Evolutionary conservation across 495 filamentous ascomycete species (phyloP).

Genomic region (Usnea hakonensis): DNA sequence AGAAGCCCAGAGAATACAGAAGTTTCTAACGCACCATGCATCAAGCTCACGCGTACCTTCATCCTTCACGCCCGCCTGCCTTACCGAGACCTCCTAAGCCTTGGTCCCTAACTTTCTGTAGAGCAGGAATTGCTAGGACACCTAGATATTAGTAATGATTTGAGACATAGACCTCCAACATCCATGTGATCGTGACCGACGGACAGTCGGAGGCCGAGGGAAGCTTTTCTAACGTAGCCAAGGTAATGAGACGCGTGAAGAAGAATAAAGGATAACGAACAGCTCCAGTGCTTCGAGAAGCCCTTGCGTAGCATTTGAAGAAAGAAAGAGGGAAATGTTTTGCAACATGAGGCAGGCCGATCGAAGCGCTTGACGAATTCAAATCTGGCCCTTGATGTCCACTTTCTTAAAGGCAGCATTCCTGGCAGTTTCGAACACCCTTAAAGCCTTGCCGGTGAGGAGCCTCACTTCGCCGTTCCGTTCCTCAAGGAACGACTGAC

Average conservation of each 20-base stretch:
- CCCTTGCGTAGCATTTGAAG: conserved; percentile 6
- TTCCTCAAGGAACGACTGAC: conserved; percentile 70
- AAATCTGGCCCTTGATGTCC: conserved; percentile 97
- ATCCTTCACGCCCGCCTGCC: neutral
- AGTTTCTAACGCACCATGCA: neutral
- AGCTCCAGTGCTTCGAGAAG: conserved; percentile 4
- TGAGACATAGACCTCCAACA: conserved; percentile 1
- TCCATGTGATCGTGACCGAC: conserved; percentile 4
- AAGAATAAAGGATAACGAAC: conserved; percentile 13
- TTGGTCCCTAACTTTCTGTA: neutral
- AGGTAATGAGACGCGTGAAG: conserved; percentile 5
- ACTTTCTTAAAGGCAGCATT: conserved; percentile 68
- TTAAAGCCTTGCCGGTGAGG: conserved; percentile 63
- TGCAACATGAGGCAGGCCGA: conserved; percentile 4
- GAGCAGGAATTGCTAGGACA: neutral
- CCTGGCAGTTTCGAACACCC: conserved; percentile 65
- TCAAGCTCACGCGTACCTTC: neutral
- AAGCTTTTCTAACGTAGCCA: conserved; percentile 9
- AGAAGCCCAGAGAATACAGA: neutral
- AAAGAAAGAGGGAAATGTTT: neutral
- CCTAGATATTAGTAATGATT: conserved; percentile 12
- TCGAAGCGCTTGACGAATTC: conserved; percentile 29
- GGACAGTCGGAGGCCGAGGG: neutral
- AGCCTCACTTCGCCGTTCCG: conserved; percentile 64
- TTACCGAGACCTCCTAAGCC: no score